phyloP scores from a whole-genome alignment of 1,139 yeast species.

The Nakaseomyces sp. region DNA sequence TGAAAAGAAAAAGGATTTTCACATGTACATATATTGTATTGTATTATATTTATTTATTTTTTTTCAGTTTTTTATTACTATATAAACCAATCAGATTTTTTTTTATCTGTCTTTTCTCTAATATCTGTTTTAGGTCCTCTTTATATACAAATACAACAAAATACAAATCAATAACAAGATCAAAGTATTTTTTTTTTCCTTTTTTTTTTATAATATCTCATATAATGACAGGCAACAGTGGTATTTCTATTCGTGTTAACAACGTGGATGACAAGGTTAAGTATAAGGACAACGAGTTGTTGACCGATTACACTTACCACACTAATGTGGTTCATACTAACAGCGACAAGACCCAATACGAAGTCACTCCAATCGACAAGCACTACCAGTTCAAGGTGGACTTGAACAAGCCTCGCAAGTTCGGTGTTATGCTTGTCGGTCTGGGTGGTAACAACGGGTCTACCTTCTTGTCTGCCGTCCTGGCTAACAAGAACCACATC shows the following conservation, averaged over 20 bases:
- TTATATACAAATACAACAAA: not conserved
- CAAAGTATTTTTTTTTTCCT: too few relatives aligned
- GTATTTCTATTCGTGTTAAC: slow-evolving; percentile 43
- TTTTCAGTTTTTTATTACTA: too few relatives aligned
- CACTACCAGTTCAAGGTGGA: slow-evolving; percentile 85
- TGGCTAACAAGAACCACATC: slow-evolving; percentile 76
- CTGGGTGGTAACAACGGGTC: slow-evolving; percentile 97
- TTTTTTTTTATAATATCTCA: not conserved
- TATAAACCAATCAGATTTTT: too few relatives aligned
- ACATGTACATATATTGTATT: not conserved
- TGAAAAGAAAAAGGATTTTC: too few relatives aligned
- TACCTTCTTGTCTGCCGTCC: slow-evolving; percentile 74
- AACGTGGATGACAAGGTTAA: slow-evolving; percentile 44
- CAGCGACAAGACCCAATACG: slow-evolving; percentile 26
- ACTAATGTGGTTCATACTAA: slow-evolving; percentile 46
- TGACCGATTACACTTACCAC: slow-evolving; percentile 65
- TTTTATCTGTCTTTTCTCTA: too few relatives aligned
- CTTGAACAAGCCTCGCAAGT: slow-evolving; percentile 61
- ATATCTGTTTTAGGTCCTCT: too few relatives aligned
- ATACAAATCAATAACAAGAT: not conserved
- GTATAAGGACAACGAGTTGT: slow-evolving; percentile 48
- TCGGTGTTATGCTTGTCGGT: slow-evolving; percentile 87
- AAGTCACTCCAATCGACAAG: slow-evolving; percentile 61
- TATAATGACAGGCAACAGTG: slow-evolving; percentile 7
- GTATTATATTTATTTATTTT: too few relatives aligned